Evolutionary conservation across 176 grass and related monocot genomes (phyloP).

Genomic region (Pontederia crassipes): DNA sequence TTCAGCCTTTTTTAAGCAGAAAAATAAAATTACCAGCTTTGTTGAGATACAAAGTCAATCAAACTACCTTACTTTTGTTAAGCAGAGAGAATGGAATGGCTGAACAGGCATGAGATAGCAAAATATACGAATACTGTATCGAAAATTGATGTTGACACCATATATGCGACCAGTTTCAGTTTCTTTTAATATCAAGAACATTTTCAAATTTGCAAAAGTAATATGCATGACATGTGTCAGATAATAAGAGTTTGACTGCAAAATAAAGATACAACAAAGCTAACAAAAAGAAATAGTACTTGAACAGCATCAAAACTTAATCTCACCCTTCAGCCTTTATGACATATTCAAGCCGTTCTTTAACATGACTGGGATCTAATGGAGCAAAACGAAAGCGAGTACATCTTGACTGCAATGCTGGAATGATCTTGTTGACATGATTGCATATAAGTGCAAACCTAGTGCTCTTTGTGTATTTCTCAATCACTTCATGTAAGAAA

Average conservation of each 20-base stretch:
- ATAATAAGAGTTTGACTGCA: background rate
- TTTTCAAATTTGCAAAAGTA: too few species aligned
- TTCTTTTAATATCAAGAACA: too few species aligned
- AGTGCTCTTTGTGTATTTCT: constrained; percentile 97
- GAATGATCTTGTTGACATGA: constrained; percentile 98
- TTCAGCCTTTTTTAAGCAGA: too few species aligned
- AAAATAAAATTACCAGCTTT: too few species aligned
- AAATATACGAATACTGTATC: too few species aligned
- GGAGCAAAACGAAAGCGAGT: constrained; percentile 98
- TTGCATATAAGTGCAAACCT: constrained; percentile 99
- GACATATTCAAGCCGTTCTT: constrained; percentile 70
- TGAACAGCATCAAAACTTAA: background rate
- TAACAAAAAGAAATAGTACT: background rate
- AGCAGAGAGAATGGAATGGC: too few species aligned
- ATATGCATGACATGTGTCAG: too few species aligned
- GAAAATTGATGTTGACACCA: too few species aligned
- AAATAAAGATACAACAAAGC: background rate
- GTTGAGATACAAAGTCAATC: too few species aligned
- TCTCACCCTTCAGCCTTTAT: constrained; percentile 81
- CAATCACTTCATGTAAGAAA: constrained; percentile 56
- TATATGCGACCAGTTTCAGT: too few species aligned
- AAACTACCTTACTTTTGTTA: too few species aligned
- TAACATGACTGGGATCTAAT: constrained; percentile 71
- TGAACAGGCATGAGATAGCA: too few species aligned
- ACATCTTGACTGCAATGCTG: constrained; percentile 93